phyloP scores from a whole-genome alignment of 2,329 filamentous ascomycete genomes.

The Fonsecaea pedrosoi region DNA sequence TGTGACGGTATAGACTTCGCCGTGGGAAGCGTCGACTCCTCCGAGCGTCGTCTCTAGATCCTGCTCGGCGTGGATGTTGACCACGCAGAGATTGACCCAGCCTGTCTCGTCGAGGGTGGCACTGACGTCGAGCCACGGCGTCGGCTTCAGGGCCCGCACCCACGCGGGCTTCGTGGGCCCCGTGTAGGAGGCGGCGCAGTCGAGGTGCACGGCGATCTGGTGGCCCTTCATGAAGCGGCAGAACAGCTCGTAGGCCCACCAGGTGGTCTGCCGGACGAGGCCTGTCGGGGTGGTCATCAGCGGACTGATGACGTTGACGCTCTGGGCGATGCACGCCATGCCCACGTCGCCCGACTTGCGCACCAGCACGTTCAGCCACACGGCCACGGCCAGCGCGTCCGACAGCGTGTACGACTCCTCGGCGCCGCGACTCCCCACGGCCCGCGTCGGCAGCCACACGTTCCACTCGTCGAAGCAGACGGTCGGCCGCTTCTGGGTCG shows the following conservation, averaged over 20 bases:
- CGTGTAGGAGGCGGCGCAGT: constrained; percentile 68
- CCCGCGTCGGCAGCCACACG: constrained; percentile 76
- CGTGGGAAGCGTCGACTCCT: constrained; percentile 48
- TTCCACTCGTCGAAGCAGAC: constrained; percentile 90
- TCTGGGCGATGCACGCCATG: constrained; percentile 81
- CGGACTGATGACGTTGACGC: constrained; percentile 78
- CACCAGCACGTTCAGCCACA: constrained; percentile 79
- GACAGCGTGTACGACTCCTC: constrained; percentile 78
- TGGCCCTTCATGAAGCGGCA: constrained; percentile 75
- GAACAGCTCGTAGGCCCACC: constrained; percentile 76
- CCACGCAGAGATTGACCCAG: constrained; percentile 70
- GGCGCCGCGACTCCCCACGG: constrained; percentile 73
- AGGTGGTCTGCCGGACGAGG: constrained; percentile 73
- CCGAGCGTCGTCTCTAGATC: constrained; percentile 58
- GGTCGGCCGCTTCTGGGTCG: constrained; percentile 65
- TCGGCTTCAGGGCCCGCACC: constrained; percentile 61
- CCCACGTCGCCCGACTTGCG: constrained; percentile 73
- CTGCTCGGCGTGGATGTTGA: constrained; percentile 71
- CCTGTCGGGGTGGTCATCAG: constrained; percentile 73
- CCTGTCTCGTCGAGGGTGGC: constrained; percentile 60
- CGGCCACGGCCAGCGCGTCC: constrained; percentile 74
- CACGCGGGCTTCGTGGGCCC: constrained; percentile 58
- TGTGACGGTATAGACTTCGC: constrained; percentile 69
- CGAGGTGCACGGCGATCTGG: constrained; percentile 70
- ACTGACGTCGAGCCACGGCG: constrained; percentile 63